Conservation (phyloP, 139 green algal species). For the Coccomyxa sp. region DNA sequence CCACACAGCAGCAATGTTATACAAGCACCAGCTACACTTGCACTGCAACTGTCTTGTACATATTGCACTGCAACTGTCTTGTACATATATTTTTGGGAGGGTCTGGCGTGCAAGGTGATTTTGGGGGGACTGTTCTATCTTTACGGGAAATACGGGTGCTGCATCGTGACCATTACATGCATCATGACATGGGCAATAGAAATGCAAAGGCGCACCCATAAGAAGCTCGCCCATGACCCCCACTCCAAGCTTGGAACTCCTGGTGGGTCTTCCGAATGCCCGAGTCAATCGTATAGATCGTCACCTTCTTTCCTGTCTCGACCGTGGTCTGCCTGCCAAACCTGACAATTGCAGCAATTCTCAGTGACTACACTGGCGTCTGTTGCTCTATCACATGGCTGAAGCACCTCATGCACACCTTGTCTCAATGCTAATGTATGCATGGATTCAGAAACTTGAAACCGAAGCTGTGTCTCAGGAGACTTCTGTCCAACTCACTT, state of each 20-base stretch:
- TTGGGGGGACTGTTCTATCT: not conserved
- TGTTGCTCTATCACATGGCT: too few relatives aligned
- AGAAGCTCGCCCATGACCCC: not conserved
- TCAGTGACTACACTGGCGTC: too few relatives aligned
- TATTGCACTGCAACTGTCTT: not conserved
- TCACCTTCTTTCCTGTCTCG: conserved; percentile 24
- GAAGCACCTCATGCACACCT: not conserved
- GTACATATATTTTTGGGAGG: not conserved
- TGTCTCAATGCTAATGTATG: not conserved
- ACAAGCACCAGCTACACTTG: not conserved
- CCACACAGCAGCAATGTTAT: not conserved
- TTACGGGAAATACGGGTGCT: not conserved
- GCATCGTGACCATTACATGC: not conserved
- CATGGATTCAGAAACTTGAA: not conserved
- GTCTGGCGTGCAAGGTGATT: not conserved
- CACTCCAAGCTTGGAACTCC: conserved; percentile 30
- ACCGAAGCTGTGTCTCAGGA: not conserved
- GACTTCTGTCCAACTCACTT: not conserved
- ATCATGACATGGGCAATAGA: not conserved
- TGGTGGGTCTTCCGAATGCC: conserved; percentile 29
- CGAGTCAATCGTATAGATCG: conserved; percentile 41
- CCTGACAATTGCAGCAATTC: not conserved
- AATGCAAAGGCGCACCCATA: conserved; percentile 7
- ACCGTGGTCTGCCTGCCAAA: not conserved
- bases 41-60: not conserved